Conservation (phyloP, 2,329 filamentous ascomycete genomes). For the Orbilia brochopaga region DNA sequence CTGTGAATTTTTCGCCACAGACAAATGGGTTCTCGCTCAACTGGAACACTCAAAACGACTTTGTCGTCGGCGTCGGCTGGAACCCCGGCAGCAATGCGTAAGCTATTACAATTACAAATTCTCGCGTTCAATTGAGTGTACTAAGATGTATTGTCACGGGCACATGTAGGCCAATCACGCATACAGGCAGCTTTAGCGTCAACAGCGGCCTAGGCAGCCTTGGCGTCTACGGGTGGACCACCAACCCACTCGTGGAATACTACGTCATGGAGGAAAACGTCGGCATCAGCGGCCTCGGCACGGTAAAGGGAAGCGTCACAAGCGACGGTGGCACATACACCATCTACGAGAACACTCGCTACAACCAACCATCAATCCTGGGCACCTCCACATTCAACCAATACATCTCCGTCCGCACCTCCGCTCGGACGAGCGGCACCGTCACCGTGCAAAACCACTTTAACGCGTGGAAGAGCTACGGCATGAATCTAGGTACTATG, state of each 20-base stretch:
- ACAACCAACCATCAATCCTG: slow-evolving; percentile 61
- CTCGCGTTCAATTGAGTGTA: not conserved
- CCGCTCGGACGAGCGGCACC: slow-evolving; percentile 62
- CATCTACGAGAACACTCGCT: slow-evolving; percentile 58
- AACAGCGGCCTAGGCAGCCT: slow-evolving; percentile 57
- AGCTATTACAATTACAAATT: not conserved
- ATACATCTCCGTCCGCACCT: slow-evolving; percentile 63
- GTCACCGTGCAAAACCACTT: slow-evolving; percentile 64
- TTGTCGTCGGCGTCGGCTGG: slow-evolving; percentile 64
- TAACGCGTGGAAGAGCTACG: slow-evolving; percentile 63
- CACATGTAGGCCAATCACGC: slow-evolving; percentile 53
- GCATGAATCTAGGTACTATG: slow-evolving; percentile 61
- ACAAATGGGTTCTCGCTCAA: slow-evolving; percentile 62
- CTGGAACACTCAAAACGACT: slow-evolving; percentile 62
- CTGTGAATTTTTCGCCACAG: slow-evolving; percentile 65
- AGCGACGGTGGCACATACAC: slow-evolving; percentile 59
- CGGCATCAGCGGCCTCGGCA: slow-evolving; percentile 58
- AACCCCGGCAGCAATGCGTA: slow-evolving; percentile 58
- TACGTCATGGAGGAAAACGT: slow-evolving; percentile 59
- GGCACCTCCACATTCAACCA: slow-evolving; percentile 64
- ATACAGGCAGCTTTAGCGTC: slow-evolving; percentile 57
- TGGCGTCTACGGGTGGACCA: slow-evolving; percentile 60
- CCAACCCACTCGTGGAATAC: slow-evolving; percentile 59
- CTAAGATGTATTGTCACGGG: not conserved
- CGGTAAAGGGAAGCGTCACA: slow-evolving; percentile 57